Evolutionary conservation across 2,329 filamentous ascomycete genomes (phyloP).

Genomic region (Anthostomella pinea): DNA sequence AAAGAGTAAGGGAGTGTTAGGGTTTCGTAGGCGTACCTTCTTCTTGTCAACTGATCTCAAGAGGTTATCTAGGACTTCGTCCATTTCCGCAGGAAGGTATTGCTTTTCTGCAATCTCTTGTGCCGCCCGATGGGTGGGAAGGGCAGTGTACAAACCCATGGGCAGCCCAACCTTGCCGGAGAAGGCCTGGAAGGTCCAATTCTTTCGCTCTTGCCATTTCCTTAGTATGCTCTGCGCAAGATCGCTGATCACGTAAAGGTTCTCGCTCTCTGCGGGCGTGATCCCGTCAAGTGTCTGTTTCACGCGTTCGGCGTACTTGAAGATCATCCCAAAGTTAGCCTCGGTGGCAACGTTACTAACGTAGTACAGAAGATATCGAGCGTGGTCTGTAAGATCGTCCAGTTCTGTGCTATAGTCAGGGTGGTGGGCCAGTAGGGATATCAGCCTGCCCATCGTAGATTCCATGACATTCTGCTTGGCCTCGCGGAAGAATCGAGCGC

Average conservation of each 20-base stretch:
- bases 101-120: constrained; percentile 84
- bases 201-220: constrained; percentile 80
- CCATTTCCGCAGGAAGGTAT: constrained; percentile 74
- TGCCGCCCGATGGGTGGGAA: constrained; percentile 74
- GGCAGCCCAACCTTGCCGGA: constrained; percentile 79
- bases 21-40: constrained; percentile 48
- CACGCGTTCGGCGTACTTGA: constrained; percentile 86
- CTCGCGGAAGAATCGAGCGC: constrained; percentile 63
- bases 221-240: constrained; percentile 79
- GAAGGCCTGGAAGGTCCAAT: constrained; percentile 82
- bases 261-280: constrained; percentile 62
- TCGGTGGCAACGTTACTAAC: constrained; percentile 78
- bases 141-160: constrained; percentile 69
- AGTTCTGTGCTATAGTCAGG: constrained; percentile 74
- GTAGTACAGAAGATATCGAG: constrained; percentile 88
- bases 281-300: constrained; percentile 87
- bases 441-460: constrained; percentile 72
- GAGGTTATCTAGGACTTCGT: constrained; percentile 71
- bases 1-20: not conserved
- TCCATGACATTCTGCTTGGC: constrained; percentile 69
- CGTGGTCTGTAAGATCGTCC: constrained; percentile 74
- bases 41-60: constrained; percentile 67
- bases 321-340: constrained; percentile 83
- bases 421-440: constrained; percentile 89
- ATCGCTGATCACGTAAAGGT: constrained; percentile 84